Conservation (phyloP, 2,329 filamentous ascomycete genomes). For the Aschersonia sp. region DNA sequence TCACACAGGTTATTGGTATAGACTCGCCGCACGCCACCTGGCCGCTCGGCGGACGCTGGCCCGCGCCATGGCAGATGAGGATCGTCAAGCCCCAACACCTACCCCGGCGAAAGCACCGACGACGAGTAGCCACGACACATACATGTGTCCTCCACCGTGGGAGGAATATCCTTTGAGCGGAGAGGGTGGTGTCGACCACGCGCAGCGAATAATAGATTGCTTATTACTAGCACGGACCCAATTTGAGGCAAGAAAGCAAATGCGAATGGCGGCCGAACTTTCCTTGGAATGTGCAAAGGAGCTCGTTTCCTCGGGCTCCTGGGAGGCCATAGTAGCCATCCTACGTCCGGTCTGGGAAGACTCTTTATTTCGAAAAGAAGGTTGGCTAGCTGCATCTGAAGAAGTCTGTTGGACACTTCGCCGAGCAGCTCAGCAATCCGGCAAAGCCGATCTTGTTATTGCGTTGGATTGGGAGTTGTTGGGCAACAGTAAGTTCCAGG, state of each 20-base stretch:
- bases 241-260: slow-evolving; percentile 39
- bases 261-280: slow-evolving; percentile 38
- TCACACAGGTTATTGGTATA: slow-evolving; percentile 54
- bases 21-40: slow-evolving; percentile 42
- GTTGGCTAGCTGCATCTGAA: slow-evolving; percentile 45
- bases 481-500: slow-evolving; percentile 32
- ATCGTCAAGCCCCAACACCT: slow-evolving; percentile 32
- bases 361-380: slow-evolving; percentile 39
- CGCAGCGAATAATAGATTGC: slow-evolving; percentile 36
- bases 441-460: slow-evolving; percentile 40
- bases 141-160: slow-evolving; percentile 49
- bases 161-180: slow-evolving; percentile 41
- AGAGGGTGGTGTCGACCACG: slow-evolving; percentile 35
- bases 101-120: slow-evolving; percentile 27
- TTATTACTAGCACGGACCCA: slow-evolving; percentile 36
- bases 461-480: slow-evolving; percentile 53
- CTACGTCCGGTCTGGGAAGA: slow-evolving; percentile 44
- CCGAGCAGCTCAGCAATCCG: slow-evolving; percentile 36
- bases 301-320: slow-evolving; percentile 31
- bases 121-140: slow-evolving; percentile 46
- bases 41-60: slow-evolving; percentile 38
- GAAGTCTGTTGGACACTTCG: slow-evolving; percentile 48
- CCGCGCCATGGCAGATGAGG: slow-evolving; percentile 42
- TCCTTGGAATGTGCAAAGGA: slow-evolving; percentile 43
- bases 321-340: slow-evolving; percentile 38